Base-by-base conservation (phyloP, 2,329 filamentous ascomycete genomes). In the Cercospora zeina region DNA sequence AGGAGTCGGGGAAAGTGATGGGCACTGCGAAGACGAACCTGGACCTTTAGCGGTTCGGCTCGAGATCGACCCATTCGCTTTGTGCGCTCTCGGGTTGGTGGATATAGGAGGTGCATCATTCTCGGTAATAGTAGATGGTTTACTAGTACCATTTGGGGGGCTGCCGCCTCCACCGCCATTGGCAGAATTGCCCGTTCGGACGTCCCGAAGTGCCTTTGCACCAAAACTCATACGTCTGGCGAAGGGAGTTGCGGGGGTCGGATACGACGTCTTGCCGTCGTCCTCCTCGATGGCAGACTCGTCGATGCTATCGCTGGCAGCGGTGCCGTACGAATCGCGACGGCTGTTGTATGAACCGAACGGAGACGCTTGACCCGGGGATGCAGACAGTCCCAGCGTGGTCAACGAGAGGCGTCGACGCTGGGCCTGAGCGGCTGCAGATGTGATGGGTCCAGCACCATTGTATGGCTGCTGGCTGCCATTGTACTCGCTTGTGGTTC, bases 201-300 rank as follows among this genome's bases (percentile, higher is more conserved):
- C 85, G 77, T 87, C 88, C 70, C 87, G 84, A 76, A 92, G 81
- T 67, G 90, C 90, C 75, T 91, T 86, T 64, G 89, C 89, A 64
- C 93, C 93, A 72, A 96, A 96, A 78, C 93, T 97, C 81, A 96
- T 87, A 62, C 93, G 89, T 69, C 93, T 88, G 63, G 85, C 85
- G 73, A 93, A 93, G 34, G 92, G 90, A 11, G 89, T 90, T 58
- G 81, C 87, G 39, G 80, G 65, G 21, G 65, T 64, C 14, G 65
- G 56, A 30, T 59, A 57, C 10, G 63, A 30, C 30, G 68, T 65
- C 49, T 47, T 47, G n/a, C 54, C 61, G 27, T 79, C 75, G 65
- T 91, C 88, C 64, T 80, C 80, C 60, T 64, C 75, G 64, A 82
- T 79, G 13, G 80, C 80, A 16, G 76, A 80, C 69, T 82, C 80